A percentile compares a stretch with the other conserved stretches of the same genome.
phyloP scores from a whole-genome alignment of 345 rosid genomes.

The Brassica nigra region DNA sequence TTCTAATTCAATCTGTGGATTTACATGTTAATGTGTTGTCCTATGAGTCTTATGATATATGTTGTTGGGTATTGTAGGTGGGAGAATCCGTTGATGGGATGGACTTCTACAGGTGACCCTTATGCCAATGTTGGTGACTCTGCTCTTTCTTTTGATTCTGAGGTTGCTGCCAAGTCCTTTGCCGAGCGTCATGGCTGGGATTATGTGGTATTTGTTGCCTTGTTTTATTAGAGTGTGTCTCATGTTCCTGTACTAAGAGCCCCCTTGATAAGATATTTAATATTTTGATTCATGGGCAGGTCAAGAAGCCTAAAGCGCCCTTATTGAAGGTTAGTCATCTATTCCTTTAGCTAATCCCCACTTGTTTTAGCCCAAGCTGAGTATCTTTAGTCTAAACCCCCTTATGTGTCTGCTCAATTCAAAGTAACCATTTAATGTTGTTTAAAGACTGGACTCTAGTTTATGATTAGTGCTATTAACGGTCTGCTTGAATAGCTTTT shows the following conservation, averaged over 20 bases:
- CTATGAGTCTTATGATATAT: conserved; percentile 4
- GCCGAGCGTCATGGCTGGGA: conserved; percentile 97
- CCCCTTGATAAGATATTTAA: not conserved
- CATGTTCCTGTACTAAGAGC: not conserved
- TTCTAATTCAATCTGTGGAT: not conserved
- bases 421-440: not conserved
- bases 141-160: conserved; percentile 69
- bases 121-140: conserved; percentile 97
- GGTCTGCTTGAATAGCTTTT: not conserved
- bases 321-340: conserved; percentile 40
- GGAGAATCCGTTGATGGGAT: conserved; percentile 99
- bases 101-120: conserved; percentile 99
- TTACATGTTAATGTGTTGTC: not conserved
- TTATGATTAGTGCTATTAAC: not conserved
- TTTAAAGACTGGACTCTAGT: not conserved
- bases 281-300: conserved; percentile 48
- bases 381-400: not conserved
- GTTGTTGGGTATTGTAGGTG: conserved; percentile 52
- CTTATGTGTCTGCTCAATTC: not conserved
- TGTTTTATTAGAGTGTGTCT: not conserved
- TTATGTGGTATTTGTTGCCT: conserved; percentile 52
- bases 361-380: not conserved
- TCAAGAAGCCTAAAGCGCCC: conserved; percentile 63
- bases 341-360: not conserved
- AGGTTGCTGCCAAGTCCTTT: conserved; percentile 81